phyloP scores from a whole-genome alignment of 2,329 filamentous ascomycete species.

The Cladosporium velox region DNA sequence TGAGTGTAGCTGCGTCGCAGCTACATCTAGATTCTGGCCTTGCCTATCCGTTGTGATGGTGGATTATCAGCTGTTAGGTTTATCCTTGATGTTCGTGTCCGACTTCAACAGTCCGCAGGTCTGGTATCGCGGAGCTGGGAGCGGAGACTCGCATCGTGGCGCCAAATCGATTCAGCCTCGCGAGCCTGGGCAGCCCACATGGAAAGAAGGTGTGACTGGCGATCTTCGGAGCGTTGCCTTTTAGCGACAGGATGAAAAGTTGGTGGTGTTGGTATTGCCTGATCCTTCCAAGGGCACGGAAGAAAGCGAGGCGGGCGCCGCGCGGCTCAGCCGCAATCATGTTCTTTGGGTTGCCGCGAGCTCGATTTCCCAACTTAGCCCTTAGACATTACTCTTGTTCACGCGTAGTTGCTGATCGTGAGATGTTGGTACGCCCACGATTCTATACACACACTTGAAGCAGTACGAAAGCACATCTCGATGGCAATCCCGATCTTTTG shows the following conservation, averaged over 20 bases:
- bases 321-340: conserved; percentile 3
- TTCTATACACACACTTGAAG: not conserved
- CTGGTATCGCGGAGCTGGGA: not conserved
- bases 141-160: not conserved
- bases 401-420: not conserved
- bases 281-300: not conserved
- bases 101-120: not conserved
- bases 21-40: not conserved
- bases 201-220: not conserved
- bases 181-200: not conserved
- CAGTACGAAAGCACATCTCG: not conserved
- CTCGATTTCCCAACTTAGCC: not conserved
- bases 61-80: not conserved
- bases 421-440: not conserved
- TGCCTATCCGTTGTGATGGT: not conserved
- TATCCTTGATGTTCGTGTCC: not conserved
- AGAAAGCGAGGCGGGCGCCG: not conserved
- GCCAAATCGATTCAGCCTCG: not conserved
- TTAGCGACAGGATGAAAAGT: not conserved
- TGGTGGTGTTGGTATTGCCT: conserved; percentile 3
- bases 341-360: not conserved
- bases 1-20: not conserved
- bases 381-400: not conserved
- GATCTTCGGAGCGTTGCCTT: not conserved
- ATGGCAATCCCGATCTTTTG: no score